Base-by-base conservation (phyloP, 129 eudicot species). In the Arctium lappa region DNA sequence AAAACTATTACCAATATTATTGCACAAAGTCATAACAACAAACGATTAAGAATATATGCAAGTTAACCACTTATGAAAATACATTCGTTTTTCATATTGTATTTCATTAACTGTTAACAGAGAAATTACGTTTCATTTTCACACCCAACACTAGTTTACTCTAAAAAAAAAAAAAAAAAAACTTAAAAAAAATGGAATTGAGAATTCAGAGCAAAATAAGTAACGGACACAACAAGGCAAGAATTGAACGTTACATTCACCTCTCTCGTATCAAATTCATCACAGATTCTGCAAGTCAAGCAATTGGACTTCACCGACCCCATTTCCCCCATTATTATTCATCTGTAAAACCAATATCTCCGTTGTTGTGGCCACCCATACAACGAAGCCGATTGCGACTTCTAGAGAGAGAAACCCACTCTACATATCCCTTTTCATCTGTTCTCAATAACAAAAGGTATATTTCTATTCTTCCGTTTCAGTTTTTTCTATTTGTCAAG, bases 371-470 rank as follows among this genome's bases (percentile, higher is more conserved):
- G 77, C 32, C 40, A 73, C 77, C 8, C 7, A 12, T 38, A 77
- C 86, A 77, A 83, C 86, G 79, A 78, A 77, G 78, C 79, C 82
- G 79, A 83, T 83, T 83, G 72, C 50, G 82, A 83, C 86, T 50
- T 83, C 22, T 36, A 69, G 78, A 77, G 82, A 83, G 85, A 75
- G 76, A 75, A 33, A 80, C 22, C 30, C 2, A 10, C 76, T 31
- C 8, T 16, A 44, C 76, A 10, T 69, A 63, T 7, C 71, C 71
- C 10, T 9, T 80, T 71, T 80, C 53, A 50, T 80, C 72, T 53
- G 6, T 39, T 69, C 22, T 30, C 53, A 79, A 12, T 68, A 31
- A n/a, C 69, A 44, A 48, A 53, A 73, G 78, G 82, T 83, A 74
- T 81, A 73, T 32, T 13, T 63, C n/a, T 65, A 42, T 33, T 79